Base-by-base conservation (phyloP, 805 yeast genomes). In the Candida cerambycidarum region DNA sequence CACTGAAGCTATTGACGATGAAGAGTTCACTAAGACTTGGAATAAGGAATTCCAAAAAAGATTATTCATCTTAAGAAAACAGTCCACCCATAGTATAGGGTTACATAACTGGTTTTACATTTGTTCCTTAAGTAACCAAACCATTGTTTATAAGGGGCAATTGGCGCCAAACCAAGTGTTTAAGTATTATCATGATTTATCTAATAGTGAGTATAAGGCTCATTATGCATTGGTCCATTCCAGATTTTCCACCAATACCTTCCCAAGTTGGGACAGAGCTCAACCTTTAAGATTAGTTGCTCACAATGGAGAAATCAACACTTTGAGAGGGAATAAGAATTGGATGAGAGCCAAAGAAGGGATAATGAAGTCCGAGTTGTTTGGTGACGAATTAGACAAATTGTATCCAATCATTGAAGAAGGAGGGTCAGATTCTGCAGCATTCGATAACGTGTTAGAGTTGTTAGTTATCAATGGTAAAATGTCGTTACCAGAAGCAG, bases 211-310 rank as follows among this genome's bases (percentile, higher is more conserved):
- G 59, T 92, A 82, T 67, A 92, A 89, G 69, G 93, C 95, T 35
- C 97, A 90, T 61, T 88, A 93, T 75, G 96, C 97, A 12, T 76
- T 92, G 32, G 98, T 92, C 39, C 99, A 92, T 71, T 90, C 98
- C 17, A 82, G 99, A 63, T 92, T 92, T 76, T 89, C 97, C 44
- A 92, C 99, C 24, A 92, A 92, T 67, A 92, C 99, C 38, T 92
- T 92, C 80, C 99, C 99, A 37, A 89, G 97, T n/a, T 92, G 99
- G 99, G 99, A 93, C 69, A 82, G 99, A 68, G 98, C 99, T 17
- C 99, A 92, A 69, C 99, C 99, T 38, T 76, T 92, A 59, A 78
- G 98, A 65, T 84, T 95, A 85, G 88, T 96, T 24, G 99, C 99
- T 30, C 99, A 92, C 71, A 92, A 92, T 65, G 99, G 99, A 76